A percentile compares a stretch with the other conserved stretches of the same genome.
phyloP scores from a whole-genome alignment of 768 basidiomycete species.

The Boletellus sp. region DNA sequence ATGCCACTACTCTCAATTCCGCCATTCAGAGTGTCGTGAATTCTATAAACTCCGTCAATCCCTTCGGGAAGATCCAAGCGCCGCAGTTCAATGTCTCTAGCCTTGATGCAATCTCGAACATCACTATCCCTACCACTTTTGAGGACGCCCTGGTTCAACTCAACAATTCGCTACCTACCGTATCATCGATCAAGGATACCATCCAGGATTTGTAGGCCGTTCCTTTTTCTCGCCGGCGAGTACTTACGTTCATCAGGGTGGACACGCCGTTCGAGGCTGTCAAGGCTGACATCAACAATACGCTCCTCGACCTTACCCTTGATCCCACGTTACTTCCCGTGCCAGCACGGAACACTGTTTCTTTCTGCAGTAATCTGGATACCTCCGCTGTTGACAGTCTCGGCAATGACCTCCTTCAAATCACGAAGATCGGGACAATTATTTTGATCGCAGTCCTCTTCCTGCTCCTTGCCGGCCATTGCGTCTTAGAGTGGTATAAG shows the following conservation, averaged over 20 bases:
- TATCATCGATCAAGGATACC: conserved; percentile 67
- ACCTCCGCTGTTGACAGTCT: conserved; percentile 84
- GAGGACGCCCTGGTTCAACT: conserved; percentile 68
- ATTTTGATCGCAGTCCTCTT: conserved; percentile 71
- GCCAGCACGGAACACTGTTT: conserved; percentile 61
- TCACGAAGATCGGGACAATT: conserved; percentile 74
- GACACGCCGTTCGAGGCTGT: conserved; percentile 84
- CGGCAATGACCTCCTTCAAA: conserved; percentile 70
- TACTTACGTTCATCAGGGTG: conserved; percentile 43
- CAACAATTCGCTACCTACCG: conserved; percentile 76
- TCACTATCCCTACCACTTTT: conserved; percentile 77
- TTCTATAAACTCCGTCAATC: conserved; percentile 73
- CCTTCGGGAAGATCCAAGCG: conserved; percentile 61
- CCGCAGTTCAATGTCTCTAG: conserved; percentile 76
- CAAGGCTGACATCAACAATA: conserved; percentile 86
- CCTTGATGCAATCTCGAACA: conserved; percentile 68
- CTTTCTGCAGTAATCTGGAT: conserved; percentile 79
- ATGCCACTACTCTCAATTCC: conserved; percentile 64
- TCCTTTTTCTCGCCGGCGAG: background rate
- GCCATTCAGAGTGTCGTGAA: conserved; percentile 61
- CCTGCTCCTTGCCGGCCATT: conserved; percentile 69
- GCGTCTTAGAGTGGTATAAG: conserved; percentile 82
- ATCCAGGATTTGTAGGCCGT: conserved; percentile 62
- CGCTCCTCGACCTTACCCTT: conserved; percentile 70
- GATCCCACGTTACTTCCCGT: conserved; percentile 72